Base-by-base conservation (phyloP, 2,329 filamentous ascomycete species). In the Metarhizium album region DNA sequence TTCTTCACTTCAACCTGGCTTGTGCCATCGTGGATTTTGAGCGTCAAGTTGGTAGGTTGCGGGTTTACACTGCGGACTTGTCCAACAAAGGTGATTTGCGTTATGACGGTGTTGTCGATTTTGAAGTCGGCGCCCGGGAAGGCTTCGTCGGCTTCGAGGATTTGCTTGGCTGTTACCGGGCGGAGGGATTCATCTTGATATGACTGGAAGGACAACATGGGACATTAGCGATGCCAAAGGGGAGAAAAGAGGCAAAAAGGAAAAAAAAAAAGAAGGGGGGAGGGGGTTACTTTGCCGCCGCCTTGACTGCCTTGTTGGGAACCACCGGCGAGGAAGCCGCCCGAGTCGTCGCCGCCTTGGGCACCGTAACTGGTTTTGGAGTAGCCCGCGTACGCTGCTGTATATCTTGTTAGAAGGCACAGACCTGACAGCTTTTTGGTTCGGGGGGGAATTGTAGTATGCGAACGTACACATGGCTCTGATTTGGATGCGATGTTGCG, bases 1-100 rank as follows among this genome's bases (percentile, higher is more conserved):
- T 86, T 83, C 73, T 93, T 94, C 58, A 89, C 90, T 69, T 98
- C 94, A 60, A 96, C 84, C 54, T 83, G 77, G 53, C 89, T 90
- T 1, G 94, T 98, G 65, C 93, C 93, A 69, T 98, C 93, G 70
- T 98, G 93, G 60, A 98, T 74, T 62, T 84, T 87, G 77, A 94
- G 95, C 45, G 88, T 95, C 58, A 90, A 83, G 71, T 95, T 94
- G 58, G 91, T 96, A 40, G 85, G 80, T 71, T 95, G 89, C n/a
- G 80, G 78, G 64, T 82, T 86, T 69, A 96, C 83, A 69, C 83
- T 83, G 65, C 90, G 88, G 60, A 98, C 84, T 74, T 96, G 91
- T 48, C 88, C 93, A 54, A 98, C 82, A 58, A 97, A 84, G 29
- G 87, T 91, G 59, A 73, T 65, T 72, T 91, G 78, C 42, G 83